phyloP scores from a whole-genome alignment of 768 basidiomycete species.

The Amanita molliuscula region DNA sequence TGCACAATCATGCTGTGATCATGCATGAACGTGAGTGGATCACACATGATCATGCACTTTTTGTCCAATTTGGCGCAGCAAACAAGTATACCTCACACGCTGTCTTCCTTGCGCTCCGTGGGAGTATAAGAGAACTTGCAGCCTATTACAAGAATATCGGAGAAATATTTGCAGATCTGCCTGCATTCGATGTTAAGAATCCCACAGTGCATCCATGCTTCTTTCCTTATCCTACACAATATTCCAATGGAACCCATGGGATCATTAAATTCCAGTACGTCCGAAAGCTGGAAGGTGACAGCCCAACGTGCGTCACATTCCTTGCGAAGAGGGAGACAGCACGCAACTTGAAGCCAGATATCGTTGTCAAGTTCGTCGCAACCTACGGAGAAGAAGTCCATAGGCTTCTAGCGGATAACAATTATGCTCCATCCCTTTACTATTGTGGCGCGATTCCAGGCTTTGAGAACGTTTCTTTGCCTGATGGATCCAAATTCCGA shows the following conservation, averaged over 20 bases:
- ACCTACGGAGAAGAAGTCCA: slow-evolving; percentile 8
- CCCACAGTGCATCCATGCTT: slow-evolving; percentile 10
- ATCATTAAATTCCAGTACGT: slow-evolving; percentile 10
- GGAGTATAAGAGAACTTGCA: slow-evolving; percentile 8
- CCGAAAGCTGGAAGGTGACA: slow-evolving; percentile 6
- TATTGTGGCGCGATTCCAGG: not conserved
- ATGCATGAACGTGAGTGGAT: no score
- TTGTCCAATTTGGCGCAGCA: no score
- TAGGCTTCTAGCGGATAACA: slow-evolving; percentile 3
- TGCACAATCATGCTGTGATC: no score
- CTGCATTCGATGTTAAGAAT: not conserved
- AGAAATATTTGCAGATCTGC: not conserved
- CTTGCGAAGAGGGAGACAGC: slow-evolving; percentile 1
- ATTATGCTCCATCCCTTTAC: slow-evolving; percentile 1
- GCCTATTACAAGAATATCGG: slow-evolving; percentile 9
- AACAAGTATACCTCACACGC: slow-evolving; percentile 10
- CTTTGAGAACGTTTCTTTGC: not conserved
- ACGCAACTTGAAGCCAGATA: not conserved
- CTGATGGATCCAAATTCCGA: not conserved
- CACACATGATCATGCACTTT: no score
- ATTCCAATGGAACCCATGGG: not conserved
- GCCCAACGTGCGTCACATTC: slow-evolving; percentile 9
- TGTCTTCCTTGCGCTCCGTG: slow-evolving; percentile 10
- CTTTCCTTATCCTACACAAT: slow-evolving; percentile 13
- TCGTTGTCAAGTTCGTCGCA: slow-evolving; percentile 9